These are phyloP conservation scores for Apiotrichum brassicae DNA, from an alignment of 1,284 basidiomycete genomes.

Conservation along the genomic window DNA sequence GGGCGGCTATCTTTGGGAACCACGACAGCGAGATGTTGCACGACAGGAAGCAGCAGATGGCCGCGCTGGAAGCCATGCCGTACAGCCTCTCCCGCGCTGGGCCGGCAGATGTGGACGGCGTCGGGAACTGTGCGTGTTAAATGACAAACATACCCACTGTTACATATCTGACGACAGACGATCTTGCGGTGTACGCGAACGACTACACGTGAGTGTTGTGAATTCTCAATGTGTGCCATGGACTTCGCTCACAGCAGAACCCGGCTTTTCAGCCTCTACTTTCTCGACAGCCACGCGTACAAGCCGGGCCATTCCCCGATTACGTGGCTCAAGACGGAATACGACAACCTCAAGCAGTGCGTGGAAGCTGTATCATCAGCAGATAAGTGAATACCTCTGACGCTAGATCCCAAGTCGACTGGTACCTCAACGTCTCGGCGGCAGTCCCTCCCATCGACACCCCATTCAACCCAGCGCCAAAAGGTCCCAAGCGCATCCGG, in stretches of 20 bases:
- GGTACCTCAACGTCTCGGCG: constrained; percentile 74
- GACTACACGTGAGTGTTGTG: too few species aligned
- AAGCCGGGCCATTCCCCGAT: constrained; percentile 51
- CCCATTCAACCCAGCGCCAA: constrained; percentile 61
- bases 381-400: too few species aligned
- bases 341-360: constrained; percentile 65
- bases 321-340: constrained; percentile 47
- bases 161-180: constrained; percentile 51
- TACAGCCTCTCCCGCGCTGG: constrained; percentile 75
- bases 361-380: background rate
- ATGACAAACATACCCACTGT: too few species aligned
- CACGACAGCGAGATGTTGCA: constrained; percentile 72
- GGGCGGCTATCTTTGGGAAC: constrained; percentile 87
- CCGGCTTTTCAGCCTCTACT: constrained; percentile 82
- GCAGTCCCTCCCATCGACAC: constrained; percentile 65
- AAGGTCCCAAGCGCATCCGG: constrained; percentile 30
- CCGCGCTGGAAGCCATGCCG: constrained; percentile 68
- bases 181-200: constrained; percentile 39
- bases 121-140: constrained; percentile 67
- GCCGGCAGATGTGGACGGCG: constrained; percentile 73
- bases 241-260: constrained; percentile 47
- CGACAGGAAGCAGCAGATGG: constrained; percentile 58
- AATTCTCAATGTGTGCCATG: too few species aligned
- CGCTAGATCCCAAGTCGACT: constrained; percentile 63
- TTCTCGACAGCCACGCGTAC: constrained; percentile 83